phyloP scores from a whole-genome alignment of 2,329 filamentous ascomycete genomes.

The Phialophora expanda region DNA sequence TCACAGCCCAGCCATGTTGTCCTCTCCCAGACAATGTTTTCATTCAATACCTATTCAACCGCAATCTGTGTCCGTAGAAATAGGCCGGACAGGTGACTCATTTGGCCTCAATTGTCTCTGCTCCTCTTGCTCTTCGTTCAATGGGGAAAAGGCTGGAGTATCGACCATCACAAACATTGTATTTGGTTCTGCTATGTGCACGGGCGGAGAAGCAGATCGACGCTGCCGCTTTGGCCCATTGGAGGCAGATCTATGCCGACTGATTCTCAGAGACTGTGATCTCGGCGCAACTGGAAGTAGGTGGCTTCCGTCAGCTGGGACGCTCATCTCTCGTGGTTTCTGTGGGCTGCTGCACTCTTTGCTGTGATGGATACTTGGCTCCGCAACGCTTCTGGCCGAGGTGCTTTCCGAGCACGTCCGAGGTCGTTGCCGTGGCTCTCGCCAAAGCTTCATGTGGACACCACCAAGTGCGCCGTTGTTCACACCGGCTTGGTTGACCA shows the following conservation, averaged over 20 bases:
- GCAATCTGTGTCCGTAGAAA: neutral
- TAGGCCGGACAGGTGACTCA: neutral
- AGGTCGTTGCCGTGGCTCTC: conserved; percentile 17
- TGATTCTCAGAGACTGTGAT: conserved; percentile 24
- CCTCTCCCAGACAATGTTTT: neutral
- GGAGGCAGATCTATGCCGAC: conserved; percentile 28
- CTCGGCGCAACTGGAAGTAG: conserved; percentile 5
- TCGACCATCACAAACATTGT: conserved; percentile 15
- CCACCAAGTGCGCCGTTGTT: neutral
- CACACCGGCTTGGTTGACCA: neutral
- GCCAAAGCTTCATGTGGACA: conserved; percentile 8
- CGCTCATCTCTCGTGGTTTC: conserved; percentile 12
- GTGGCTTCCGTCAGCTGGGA: neutral
- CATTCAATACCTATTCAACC: neutral
- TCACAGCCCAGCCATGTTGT: neutral
- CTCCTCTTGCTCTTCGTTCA: neutral
- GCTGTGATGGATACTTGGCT: conserved; percentile 4
- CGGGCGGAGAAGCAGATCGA: conserved; percentile 22
- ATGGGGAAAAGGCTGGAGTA: conserved; percentile 18
- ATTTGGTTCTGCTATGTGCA: neutral
- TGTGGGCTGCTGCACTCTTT: conserved; percentile 22
- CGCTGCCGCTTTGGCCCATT: conserved; percentile 36
- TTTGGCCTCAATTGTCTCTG: neutral
- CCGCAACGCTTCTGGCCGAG: conserved; percentile 10
- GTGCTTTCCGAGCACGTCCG: conserved; percentile 22